Evolutionary conservation across 192 early-diverging fungal species (phyloP).

Genomic region (Entomortierella beljakovae): DNA sequence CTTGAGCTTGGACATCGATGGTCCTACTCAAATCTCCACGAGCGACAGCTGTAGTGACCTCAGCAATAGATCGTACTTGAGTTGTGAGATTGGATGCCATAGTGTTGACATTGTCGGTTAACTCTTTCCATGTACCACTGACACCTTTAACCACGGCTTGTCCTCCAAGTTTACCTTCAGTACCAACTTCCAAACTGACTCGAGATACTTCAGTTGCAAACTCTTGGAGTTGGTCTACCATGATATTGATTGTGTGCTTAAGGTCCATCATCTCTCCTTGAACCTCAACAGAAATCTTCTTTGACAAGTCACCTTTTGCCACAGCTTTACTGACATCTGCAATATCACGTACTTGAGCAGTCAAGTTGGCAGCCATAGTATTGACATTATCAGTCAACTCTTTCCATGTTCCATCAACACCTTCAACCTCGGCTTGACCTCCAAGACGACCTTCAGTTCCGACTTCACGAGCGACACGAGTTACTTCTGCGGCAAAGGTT

Average conservation of each 20-base stretch:
- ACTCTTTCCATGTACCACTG: slow-evolving; percentile 72
- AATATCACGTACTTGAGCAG: slow-evolving; percentile 72
- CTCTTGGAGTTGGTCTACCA: slow-evolving; percentile 71
- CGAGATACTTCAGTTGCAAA: slow-evolving; percentile 74
- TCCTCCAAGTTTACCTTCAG: slow-evolving; percentile 71
- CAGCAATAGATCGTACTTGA: slow-evolving; percentile 72
- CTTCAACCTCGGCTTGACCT: slow-evolving; percentile 52
- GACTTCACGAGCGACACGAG: slow-evolving; percentile 70
- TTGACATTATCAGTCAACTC: slow-evolving; percentile 78
- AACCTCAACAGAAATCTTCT: slow-evolving; percentile 67
- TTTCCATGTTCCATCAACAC: slow-evolving; percentile 76
- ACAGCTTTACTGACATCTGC: slow-evolving; percentile 72
- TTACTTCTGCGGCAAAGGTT: slow-evolving; percentile 59
- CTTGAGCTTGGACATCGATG: slow-evolving; percentile 64
- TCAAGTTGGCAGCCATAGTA: slow-evolving; percentile 76
- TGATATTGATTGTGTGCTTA: slow-evolving; percentile 71
- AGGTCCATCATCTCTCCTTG: slow-evolving; percentile 73
- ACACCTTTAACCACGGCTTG: slow-evolving; percentile 68
- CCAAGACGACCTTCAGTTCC: slow-evolving; percentile 71
- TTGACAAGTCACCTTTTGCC: slow-evolving; percentile 69
- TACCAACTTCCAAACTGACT: slow-evolving; percentile 71
- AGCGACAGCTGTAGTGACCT: slow-evolving; percentile 72
- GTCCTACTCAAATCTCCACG: slow-evolving; percentile 67
- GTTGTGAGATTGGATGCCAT: slow-evolving; percentile 52
- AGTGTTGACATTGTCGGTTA: slow-evolving; percentile 65